Evolutionary conservation across 2,329 filamentous ascomycete species (phyloP).

Genomic region (Hypoxylon rubiginosum): DNA sequence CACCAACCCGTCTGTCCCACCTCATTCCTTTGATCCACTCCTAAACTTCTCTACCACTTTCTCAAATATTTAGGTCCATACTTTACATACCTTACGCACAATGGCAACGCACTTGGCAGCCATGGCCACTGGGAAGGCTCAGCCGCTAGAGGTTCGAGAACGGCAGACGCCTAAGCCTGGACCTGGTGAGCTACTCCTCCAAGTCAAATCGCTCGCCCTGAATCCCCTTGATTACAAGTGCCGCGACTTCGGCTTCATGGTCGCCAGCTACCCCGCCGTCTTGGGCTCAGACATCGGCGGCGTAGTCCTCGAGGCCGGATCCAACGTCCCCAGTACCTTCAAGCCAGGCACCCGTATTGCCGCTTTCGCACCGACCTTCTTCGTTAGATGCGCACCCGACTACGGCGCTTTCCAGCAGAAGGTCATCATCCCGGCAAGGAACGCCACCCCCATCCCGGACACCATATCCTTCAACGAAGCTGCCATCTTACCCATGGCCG

Average conservation of each 20-base stretch:
- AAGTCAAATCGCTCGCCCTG: conserved; percentile 62
- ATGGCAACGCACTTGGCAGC: conserved; percentile 60
- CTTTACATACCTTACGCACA: conserved; percentile 2
- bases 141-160: conserved; percentile 54
- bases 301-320: conserved; percentile 58
- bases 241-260: conserved; percentile 59
- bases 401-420: conserved; percentile 63
- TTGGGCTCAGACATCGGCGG: conserved; percentile 60
- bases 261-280: conserved; percentile 58
- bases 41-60: no score
- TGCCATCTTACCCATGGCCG: conserved; percentile 57
- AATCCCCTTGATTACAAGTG: conserved; percentile 62
- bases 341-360: conserved; percentile 52
- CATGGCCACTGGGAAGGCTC: conserved; percentile 52
- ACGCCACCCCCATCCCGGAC: conserved; percentile 54
- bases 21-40: neutral
- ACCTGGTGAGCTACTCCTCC: conserved; percentile 61
- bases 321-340: conserved; percentile 51
- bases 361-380: conserved; percentile 57
- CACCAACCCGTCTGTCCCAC: neutral
- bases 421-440: conserved; percentile 57
- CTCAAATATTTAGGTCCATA: no score
- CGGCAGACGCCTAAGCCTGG: conserved; percentile 61
- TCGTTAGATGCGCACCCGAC: conserved; percentile 59
- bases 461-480: conserved; percentile 57